Percentiles rank a stretch among this genome's conserved stretches.
Conservation (phyloP, 306 rosid genomes). For the Pueraria montana region DNA sequence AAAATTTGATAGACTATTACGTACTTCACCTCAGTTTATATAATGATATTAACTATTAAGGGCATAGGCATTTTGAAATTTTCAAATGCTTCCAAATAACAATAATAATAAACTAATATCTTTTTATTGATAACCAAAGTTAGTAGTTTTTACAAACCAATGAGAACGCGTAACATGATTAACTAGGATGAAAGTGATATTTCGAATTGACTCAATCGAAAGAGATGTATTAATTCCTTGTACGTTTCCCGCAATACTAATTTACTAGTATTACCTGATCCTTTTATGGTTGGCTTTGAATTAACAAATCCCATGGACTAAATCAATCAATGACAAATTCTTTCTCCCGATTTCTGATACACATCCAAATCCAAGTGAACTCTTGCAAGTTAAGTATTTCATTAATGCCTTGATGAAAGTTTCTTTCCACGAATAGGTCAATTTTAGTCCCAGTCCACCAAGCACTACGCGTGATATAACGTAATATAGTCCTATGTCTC, state of each 20-base stretch:
- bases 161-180: not conserved
- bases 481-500: not conserved
- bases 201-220: not conserved
- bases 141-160: not conserved
- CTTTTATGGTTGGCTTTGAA: not conserved
- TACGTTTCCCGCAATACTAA: not conserved
- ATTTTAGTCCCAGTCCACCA: conserved; percentile 33
- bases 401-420: conserved; percentile 14
- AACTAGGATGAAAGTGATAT: not conserved
- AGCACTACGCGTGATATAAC: not conserved
- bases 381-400: not conserved
- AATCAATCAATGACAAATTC: too few relatives aligned
- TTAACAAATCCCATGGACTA: conserved; percentile 33
- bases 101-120: not conserved
- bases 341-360: not conserved
- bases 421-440: conserved; percentile 41
- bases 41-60: too few relatives aligned
- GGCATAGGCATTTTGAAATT: not conserved
- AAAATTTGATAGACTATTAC: not conserved
- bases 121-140: not conserved
- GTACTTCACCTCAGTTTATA: not conserved
- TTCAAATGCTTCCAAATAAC: not conserved
- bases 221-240: not conserved
- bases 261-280: not conserved
- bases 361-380: not conserved